Evolutionary conservation across 2,329 filamentous ascomycete species (phyloP).

Genomic region (Neospermospora avenae): DNA sequence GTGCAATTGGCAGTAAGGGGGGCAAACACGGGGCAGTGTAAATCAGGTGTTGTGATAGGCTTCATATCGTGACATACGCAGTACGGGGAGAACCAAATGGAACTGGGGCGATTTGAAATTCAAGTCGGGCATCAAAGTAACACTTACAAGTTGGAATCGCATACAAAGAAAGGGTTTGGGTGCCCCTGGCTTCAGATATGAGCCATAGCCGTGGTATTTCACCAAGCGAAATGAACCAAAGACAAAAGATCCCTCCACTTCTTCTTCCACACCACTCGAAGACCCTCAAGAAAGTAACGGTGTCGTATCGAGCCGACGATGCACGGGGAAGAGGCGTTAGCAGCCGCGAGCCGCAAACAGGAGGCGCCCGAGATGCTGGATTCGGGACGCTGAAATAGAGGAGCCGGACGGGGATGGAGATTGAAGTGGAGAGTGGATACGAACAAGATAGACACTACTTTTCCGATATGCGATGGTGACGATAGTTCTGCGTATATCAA

Average conservation of each 20-base stretch:
- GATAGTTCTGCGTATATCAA: not conserved
- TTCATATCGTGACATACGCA: not conserved
- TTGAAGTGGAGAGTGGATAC: not conserved
- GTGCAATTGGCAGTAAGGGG: not conserved
- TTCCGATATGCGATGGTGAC: not conserved
- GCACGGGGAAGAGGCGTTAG: conserved; percentile 10
- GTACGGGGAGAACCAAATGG: not conserved
- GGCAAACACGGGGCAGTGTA: not conserved
- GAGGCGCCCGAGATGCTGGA: conserved; percentile 2
- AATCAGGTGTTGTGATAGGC: not conserved
- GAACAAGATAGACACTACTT: too few relatives aligned
- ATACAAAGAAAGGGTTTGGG: conserved; percentile 1
- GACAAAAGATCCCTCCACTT: conserved; percentile 5
- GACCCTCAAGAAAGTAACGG: not conserved
- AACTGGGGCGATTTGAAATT: not conserved
- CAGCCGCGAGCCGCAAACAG: conserved; percentile 6
- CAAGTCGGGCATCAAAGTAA: not conserved
- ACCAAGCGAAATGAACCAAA: conserved; percentile 14
- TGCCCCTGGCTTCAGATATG: conserved; percentile 8
- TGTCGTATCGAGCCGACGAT: conserved; percentile 1
- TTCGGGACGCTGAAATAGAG: not conserved
- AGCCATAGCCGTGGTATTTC: conserved; percentile 1
- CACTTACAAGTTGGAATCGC: conserved; percentile 12
- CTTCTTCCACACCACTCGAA: not conserved
- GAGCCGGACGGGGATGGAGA: conserved; percentile 3